These are phyloP conservation scores for Helotiales sp. DNA, from an alignment of 2,329 filamentous ascomycete genomes.

Conservation along the genomic window DNA sequence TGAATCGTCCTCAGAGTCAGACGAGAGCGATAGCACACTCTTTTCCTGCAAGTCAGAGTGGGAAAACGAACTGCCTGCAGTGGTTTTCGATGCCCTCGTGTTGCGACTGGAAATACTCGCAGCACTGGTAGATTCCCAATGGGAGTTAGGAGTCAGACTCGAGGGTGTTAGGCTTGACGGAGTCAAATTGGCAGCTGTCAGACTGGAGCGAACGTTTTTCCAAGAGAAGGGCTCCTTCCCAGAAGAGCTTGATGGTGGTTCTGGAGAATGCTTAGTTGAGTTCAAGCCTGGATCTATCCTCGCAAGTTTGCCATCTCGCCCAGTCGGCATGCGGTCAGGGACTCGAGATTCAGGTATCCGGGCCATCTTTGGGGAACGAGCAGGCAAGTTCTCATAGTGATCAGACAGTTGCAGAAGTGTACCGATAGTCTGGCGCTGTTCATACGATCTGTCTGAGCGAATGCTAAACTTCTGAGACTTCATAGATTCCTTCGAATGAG, in stretches of 20 bases:
- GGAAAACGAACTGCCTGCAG: constrained; percentile 38
- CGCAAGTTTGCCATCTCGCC: background rate
- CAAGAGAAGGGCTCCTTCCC: constrained; percentile 35
- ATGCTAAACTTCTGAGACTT: constrained; percentile 35
- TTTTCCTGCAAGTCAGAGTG: constrained; percentile 40
- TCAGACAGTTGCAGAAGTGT: constrained; percentile 35
- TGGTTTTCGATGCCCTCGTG: constrained; percentile 40
- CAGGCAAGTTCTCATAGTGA: constrained; percentile 37
- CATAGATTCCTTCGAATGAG: constrained; percentile 38
- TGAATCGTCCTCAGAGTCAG: constrained; percentile 40
- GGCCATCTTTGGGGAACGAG: constrained; percentile 32
- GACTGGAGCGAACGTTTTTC: constrained; percentile 38
- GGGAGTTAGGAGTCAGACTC: constrained; percentile 16
- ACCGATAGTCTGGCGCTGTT: constrained; percentile 25
- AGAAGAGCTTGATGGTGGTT: constrained; percentile 3
- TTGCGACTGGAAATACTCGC: constrained; percentile 42
- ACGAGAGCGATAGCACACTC: constrained; percentile 43
- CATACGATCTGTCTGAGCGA: constrained; percentile 31
- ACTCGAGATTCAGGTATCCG: constrained; percentile 38
- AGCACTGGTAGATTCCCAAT: constrained; percentile 38
- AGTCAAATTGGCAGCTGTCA: constrained; percentile 18
- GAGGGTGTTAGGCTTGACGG: background rate
- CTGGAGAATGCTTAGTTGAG: background rate
- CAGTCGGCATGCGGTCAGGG: constrained; percentile 11
- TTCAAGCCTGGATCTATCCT: background rate